A percentile compares a stretch with the other conserved stretches of the same genome.
These are phyloP conservation scores for Exophiala viscosa DNA, from an alignment of 2,329 filamentous ascomycete species.

Conservation along the genomic window DNA sequence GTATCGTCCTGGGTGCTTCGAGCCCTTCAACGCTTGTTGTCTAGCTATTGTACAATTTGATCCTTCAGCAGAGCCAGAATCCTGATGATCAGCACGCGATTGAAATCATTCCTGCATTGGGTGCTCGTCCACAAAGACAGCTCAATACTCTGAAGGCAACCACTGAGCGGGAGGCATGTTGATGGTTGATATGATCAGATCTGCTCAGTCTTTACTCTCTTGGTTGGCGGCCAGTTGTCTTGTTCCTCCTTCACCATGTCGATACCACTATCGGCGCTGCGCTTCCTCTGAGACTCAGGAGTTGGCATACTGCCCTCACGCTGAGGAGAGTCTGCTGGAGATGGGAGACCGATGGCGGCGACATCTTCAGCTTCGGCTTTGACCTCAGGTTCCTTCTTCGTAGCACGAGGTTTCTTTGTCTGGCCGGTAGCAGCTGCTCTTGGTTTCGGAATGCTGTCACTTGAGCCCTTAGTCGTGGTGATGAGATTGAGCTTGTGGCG, in stretches of 20 bases:
- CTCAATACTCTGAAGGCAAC: no score
- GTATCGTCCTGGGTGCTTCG: no score
- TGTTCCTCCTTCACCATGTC: background rate
- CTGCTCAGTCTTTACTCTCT: constrained; percentile 10
- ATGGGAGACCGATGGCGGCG: background rate
- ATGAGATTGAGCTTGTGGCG: constrained; percentile 17
- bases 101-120: no score
- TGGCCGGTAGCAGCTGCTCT: background rate
- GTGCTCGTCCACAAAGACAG: no score
- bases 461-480: constrained; percentile 5
- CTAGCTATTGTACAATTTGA: no score
- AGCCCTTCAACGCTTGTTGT: no score
- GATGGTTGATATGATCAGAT: background rate
- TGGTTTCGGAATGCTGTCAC: background rate
- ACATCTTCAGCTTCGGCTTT: background rate
- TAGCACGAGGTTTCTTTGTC: background rate
- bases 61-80: no score
- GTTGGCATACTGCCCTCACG: background rate
- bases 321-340: constrained; percentile 1
- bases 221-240: background rate
- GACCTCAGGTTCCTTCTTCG: background rate
- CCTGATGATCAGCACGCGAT: no score
- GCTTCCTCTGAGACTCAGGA: constrained; percentile 3
- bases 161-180: background rate
- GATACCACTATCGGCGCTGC: background rate